These are phyloP conservation scores for Kuraishia floccosa DNA, from an alignment of 805 yeast genomes.

Conservation along the genomic window DNA sequence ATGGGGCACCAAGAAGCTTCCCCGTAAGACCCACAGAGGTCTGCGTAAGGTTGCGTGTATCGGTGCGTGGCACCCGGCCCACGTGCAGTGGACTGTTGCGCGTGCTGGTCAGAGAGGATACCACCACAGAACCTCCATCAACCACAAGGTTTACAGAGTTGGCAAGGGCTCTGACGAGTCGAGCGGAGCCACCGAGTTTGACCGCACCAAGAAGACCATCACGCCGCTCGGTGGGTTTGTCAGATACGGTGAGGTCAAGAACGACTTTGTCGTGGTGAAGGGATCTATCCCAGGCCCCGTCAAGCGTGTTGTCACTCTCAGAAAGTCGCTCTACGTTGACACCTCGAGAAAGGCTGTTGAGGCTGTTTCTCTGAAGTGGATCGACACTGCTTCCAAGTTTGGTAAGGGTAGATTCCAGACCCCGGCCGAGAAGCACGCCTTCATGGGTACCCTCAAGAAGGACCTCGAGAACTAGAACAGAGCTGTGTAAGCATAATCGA, in stretches of 20 bases:
- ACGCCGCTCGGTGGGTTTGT: conserved; percentile 99
- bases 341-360: conserved; percentile 97
- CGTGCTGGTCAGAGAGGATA: conserved; percentile 99
- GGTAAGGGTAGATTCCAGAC: conserved; percentile 99
- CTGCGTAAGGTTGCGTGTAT: conserved; percentile 99
- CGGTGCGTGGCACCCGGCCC: conserved; percentile 99
- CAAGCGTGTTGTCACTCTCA: conserved; percentile 98
- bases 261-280: conserved; percentile 95
- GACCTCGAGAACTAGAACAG: conserved; percentile 47
- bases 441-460: conserved; percentile 99
- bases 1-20: conserved; percentile 99
- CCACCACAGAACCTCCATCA: conserved; percentile 99
- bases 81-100: conserved; percentile 99
- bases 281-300: conserved; percentile 99
- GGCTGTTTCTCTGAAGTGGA: conserved; percentile 97
- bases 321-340: conserved; percentile 97
- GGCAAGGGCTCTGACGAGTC: conserved; percentile 95
- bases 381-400: conserved; percentile 99
- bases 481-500: too few species aligned
- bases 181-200: conserved; percentile 92
- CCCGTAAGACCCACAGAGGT: conserved; percentile 99
- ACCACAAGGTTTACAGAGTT: conserved; percentile 99
- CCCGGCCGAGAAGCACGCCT: conserved; percentile 99
- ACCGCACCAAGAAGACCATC: conserved; percentile 99
- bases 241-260: conserved; percentile 95